Base-by-base conservation (phyloP, 768 basidiomycete species). In the Serendipita indica region DNA sequence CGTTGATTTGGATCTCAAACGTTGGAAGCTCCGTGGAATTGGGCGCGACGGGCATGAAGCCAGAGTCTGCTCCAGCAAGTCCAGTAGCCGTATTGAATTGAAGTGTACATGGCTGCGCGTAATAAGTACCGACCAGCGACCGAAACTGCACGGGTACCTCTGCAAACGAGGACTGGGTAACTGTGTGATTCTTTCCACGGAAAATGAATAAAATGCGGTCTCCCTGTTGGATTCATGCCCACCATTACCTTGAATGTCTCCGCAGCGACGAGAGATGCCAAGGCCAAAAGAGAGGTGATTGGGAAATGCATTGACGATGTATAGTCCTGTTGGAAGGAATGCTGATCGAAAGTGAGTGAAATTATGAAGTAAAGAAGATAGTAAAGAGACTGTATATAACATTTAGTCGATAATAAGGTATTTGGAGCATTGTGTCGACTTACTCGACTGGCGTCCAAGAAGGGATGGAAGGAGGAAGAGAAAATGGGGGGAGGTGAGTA, bases 1-100 rank as follows among this genome's bases (percentile, higher is more conserved):
- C 74, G 67, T 81, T 81, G 60, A 82, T 69, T 33, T 70, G 71
- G 59, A 83, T 67, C 7, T 73, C 75, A 65, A 69, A 81, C 1
- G 74, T 77, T 4, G 80, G 80, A 70, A 79, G 76, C 3, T 72
- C 72, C 4, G 72, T 70, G 6, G 72, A 72, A 58, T 67, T 66
- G 22, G 69, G 69, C n/a, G 70, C 62, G 22, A 81, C 79, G 5
- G 63, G 67, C 41, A 80, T 69, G 70, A 70, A 78, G 27, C 79
- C 79, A 18, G 80, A 80, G 68, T 79, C 45, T 14, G 27, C 45
- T 46, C 45, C 45, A 27, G 45, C 45, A 12, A 46, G 25, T 12
- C 25, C 45, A 27, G 25, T 16, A 14, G 14, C 25, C 25, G 45
- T 46, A 27, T 46, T 27, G 12, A 46, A 27, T 27, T 46, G 45